A percentile compares a stretch with the other conserved stretches of the same genome.
Evolutionary conservation across 2,329 filamentous ascomycete genomes (phyloP).

Genomic region (Fusarium sp.): DNA sequence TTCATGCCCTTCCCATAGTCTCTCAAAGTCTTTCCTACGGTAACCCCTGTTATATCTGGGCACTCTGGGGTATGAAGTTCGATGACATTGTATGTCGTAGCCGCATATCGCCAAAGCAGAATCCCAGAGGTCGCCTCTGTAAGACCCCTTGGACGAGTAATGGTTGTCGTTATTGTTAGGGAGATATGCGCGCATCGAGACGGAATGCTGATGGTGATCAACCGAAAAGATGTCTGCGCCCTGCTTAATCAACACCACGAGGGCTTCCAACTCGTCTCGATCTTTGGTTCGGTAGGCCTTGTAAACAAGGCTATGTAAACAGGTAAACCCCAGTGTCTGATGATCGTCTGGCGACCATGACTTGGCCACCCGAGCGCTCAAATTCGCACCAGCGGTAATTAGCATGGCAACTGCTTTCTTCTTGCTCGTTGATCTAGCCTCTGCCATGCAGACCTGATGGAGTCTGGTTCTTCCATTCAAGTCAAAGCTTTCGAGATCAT

Average conservation of each 20-base stretch:
- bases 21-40: slow-evolving; percentile 25
- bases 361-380: neutral
- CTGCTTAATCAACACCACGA: neutral
- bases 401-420: slow-evolving; percentile 14
- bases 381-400: neutral
- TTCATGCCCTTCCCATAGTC: slow-evolving; percentile 22
- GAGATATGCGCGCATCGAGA: slow-evolving; percentile 13
- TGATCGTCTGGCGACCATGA: slow-evolving; percentile 26
- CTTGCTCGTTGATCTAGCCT: slow-evolving; percentile 7
- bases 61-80: slow-evolving; percentile 4
- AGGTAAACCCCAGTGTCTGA: slow-evolving; percentile 6
- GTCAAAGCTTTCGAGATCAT: slow-evolving; percentile 19
- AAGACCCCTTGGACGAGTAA: slow-evolving; percentile 18
- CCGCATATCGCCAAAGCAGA: slow-evolving; percentile 19
- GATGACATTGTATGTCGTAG: neutral
- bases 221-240: neutral
- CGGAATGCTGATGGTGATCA: slow-evolving; percentile 7
- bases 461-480: slow-evolving; percentile 18
- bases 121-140: slow-evolving; percentile 36
- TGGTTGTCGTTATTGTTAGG: slow-evolving; percentile 13
- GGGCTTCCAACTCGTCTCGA: slow-evolving; percentile 1
- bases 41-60: slow-evolving; percentile 21
- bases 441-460: slow-evolving; percentile 15
- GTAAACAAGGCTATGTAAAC: slow-evolving; percentile 15
- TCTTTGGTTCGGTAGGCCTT: neutral